Percentiles rank a stretch among this genome's conserved stretches.
These are phyloP conservation scores for Phyllosticta citribraziliensis DNA, from an alignment of 2,329 filamentous ascomycete species.

Conservation along the genomic window DNA sequence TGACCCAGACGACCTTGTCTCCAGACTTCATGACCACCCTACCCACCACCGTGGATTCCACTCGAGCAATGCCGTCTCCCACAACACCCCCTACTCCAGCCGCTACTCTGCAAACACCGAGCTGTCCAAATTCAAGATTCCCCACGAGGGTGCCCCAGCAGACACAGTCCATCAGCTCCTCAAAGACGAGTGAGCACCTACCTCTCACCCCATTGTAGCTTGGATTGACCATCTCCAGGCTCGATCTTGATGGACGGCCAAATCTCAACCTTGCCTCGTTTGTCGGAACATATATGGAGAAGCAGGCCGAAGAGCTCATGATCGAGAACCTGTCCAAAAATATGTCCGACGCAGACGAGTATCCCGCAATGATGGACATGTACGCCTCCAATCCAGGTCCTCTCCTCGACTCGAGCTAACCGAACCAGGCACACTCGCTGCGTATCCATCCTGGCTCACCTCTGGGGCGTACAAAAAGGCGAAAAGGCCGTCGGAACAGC, in stretches of 20 bases:
- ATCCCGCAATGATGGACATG: slow-evolving; percentile 30
- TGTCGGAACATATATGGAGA: slow-evolving; percentile 63
- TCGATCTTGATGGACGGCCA: slow-evolving; percentile 55
- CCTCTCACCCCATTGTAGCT: neutral
- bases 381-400: slow-evolving; percentile 39
- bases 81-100: slow-evolving; percentile 48
- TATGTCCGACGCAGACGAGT: slow-evolving; percentile 54
- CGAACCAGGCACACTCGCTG: slow-evolving; percentile 52
- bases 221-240: slow-evolving; percentile 12
- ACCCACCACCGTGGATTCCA: slow-evolving; percentile 28
- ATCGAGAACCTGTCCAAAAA: slow-evolving; percentile 61
- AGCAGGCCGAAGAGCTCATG: slow-evolving; percentile 54
- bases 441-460: slow-evolving; percentile 56
- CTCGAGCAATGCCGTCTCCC: slow-evolving; percentile 35
- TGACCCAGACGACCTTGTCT: slow-evolving; percentile 44
- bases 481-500: slow-evolving; percentile 59
- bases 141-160: slow-evolving; percentile 47
- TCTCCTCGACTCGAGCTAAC: slow-evolving; percentile 2
- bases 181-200: slow-evolving; percentile 26
- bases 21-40: slow-evolving; percentile 40
- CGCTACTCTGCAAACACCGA: slow-evolving; percentile 46
- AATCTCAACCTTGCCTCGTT: slow-evolving; percentile 61
- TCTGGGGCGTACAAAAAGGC: slow-evolving; percentile 53
- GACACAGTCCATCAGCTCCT: slow-evolving; percentile 56
- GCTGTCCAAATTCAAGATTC: slow-evolving; percentile 52